Evolutionary conservation across 1,284 basidiomycete genomes (phyloP), one percentile per base, ranked within the genome.

Genomic region (Volvariella surrecta): DNA sequence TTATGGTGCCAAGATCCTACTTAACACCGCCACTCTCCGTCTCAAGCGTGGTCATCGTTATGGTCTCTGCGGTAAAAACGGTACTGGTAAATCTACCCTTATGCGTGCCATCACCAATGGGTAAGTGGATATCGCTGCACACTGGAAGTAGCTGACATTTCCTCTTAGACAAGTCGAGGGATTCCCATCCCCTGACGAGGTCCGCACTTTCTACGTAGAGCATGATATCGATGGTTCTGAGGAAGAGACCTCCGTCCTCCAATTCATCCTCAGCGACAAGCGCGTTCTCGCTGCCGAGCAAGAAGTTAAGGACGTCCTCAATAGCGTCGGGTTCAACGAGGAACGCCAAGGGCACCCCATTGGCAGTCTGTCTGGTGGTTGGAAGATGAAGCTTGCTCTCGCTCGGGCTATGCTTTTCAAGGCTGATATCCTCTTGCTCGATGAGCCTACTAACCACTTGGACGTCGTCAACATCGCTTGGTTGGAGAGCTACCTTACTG

Each of bases 351-450:
- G 68, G 54, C 74, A 89, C 54, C 70, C 90, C 37, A 96, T 96
- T 54, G 90, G 92, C 53, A 84, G 82, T 50, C 74, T 99, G 44
- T 99, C 95, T 40, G 96, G 96, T 79, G 96, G 96, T 74, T 99
- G 96, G 96, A 97, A 99, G 79, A 99, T 99, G 96, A 98, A 98
- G 80, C 85, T 99, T 53, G 96, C 95, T 22, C 82, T 99, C 49
- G 96, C 96, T 46, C 84, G 96, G 56, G 96, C 96, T 47, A 96
- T 99, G 75, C 80, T 99, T 47, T 99, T 98, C 89, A 93, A 92
- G 74, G 93, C 93, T 55, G 94, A 97, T 61, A 96, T 97, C 58
- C 82, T 97, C 49, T 73, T 96, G 42, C 89, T 96, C 56, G 93
- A 97, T 67, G 94, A 97, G 73, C 94, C 94, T 39, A 97, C 93